Base-by-base conservation (phyloP, 768 basidiomycete genomes). In the Amanita polypyramis region DNA sequence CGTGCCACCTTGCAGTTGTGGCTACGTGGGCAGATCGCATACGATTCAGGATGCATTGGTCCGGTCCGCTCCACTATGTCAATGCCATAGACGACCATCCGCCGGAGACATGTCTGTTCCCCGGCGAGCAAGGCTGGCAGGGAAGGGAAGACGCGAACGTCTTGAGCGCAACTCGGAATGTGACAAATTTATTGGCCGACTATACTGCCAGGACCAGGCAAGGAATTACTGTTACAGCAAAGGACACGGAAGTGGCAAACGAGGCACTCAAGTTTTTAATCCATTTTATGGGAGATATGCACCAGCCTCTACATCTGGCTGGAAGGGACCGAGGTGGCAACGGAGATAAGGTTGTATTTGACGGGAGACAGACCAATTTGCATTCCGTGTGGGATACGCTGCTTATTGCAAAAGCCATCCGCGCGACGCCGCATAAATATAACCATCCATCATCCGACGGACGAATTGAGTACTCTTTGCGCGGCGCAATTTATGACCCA, bases 221-320 rank as follows among this genome's bases (percentile, higher is more conserved):
- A 52, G 53, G 61, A 43, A 60, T 58, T 40, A 47, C 52, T 7
- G 53, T 48, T 7, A 23, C 45, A 10, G 32, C 51, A 12, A 61
- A 57, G 2, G 63, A 66, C 12, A 25, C 23, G 14, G 62, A 52
- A 4, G 63, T 60, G 9, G 80, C 80, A 2, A 80, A 83, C 57
- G 86, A 91, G 56, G 88, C 95, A 2, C 70, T 97, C 56, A 86
- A 88, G 62, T 99, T 96, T 69, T 69, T 99, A 27, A 76, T 94
- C 25, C 96, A 99, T 63, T 97, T 91, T 56, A 47, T 96, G 9
- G 93, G 95, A 0, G 95, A 97, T 61, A 71, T 95, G 73, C 95
- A 96, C 57, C 82, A 85, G 75, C 95, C 95, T 4, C 68, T 99
- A 46, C 95, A 99, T 62, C 74, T 99, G 32, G 86, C 86, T 0